Base-by-base conservation (phyloP, 176 grass and related monocot genomes). In the Oryza glumipatula region DNA sequence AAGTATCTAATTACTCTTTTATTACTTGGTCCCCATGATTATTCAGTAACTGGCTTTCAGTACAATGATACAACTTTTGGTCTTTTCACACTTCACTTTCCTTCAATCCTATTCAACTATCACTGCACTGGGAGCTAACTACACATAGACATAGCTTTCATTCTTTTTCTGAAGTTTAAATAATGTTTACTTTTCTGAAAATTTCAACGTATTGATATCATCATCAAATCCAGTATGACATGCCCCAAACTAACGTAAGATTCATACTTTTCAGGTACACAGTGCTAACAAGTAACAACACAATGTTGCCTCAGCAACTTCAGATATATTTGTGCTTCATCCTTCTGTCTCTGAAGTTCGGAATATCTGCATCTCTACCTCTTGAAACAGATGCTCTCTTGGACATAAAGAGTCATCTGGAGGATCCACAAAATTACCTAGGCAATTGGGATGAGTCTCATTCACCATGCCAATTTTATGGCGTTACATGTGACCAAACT, bases 381-480 rank as follows among this genome's bases (percentile, higher is more conserved):
- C 39, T 81, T n/a, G 93, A 96, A 73, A 89, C 39, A 36, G 80
- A 92, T 36, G 85, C 67, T 64, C 93, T 99, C 71, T 85, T 96
- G 38, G 83, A 89, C 51, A 85, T 99, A 51, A 99, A 89, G 82
- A 82, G 28, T 15, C 81, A 91, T 72, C 28, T 99, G 64, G 69
- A 92, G 10, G 96, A 99, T 84, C 96, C 96, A 87, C 61, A 87
- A 48, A 92, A 87, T 71, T 61, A 88, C 83, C 81, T 99, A 44
- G 21, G 70, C 39, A 92, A 77, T 61, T 99, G 96, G 96, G 86
- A 88, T 56, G 54, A 85, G 65, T 89, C 83, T 17, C 82, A 84
- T 24, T 86, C 89, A 47, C 81, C 78, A 0, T 99, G 96, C 51
- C 79, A 96, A 35, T 96, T 96, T 87, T 81, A 80, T 1, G 96